Conservation (phyloP, 2,329 filamentous ascomycete genomes). For the Biscogniauxia marginata region DNA sequence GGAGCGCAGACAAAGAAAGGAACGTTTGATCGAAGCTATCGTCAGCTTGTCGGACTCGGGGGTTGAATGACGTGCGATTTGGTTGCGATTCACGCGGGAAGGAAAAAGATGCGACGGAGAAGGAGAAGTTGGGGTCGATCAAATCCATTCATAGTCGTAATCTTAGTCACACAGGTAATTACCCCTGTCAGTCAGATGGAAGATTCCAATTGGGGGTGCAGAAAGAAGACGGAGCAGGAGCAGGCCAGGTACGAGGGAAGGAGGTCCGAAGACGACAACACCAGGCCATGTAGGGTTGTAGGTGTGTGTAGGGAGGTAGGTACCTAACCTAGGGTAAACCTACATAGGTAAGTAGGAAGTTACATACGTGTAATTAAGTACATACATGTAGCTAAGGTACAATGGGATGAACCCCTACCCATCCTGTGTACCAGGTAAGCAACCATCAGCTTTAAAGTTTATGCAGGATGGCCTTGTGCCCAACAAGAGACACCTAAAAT, state of each 20-base stretch:
- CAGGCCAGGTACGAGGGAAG: constrained; percentile 1
- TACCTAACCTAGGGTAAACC: too few relatives aligned
- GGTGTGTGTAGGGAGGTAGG: too few relatives aligned
- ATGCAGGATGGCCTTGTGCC: too few relatives aligned
- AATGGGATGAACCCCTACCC: neutral
- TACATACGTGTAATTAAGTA: neutral
- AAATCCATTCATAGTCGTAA: neutral
- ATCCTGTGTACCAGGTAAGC: too few relatives aligned
- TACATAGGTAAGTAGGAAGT: neutral
- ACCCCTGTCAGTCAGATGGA: neutral
- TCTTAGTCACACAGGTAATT: neutral
- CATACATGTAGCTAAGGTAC: too few relatives aligned
- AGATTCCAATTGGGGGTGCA: neutral
- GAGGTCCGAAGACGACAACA: neutral
- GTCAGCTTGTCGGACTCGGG: neutral
- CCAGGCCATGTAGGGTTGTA: neutral
- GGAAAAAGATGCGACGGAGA: neutral
- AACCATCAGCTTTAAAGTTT: too few relatives aligned
- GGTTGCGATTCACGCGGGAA: neutral
- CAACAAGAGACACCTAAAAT: too few relatives aligned
- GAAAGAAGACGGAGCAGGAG: neutral
- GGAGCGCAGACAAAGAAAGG: neutral
- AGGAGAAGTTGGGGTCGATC: neutral
- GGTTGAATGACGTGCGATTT: neutral
- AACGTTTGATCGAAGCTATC: neutral